These are phyloP conservation scores for Coemansia javaensis DNA, from an alignment of 192 early-diverging fungal genomes.

Conservation along the genomic window DNA sequence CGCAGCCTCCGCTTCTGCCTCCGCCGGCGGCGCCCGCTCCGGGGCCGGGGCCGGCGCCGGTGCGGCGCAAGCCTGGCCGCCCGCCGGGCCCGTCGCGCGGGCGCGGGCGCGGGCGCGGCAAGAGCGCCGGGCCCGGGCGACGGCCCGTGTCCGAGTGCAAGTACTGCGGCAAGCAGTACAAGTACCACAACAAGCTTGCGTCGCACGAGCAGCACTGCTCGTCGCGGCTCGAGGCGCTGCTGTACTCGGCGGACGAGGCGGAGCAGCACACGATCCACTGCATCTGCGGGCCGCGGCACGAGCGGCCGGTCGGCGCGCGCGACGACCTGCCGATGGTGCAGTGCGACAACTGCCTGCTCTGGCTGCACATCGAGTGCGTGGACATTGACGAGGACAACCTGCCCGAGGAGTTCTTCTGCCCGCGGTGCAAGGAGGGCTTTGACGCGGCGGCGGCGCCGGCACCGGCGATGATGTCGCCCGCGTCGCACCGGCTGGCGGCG, in stretches of 20 bases:
- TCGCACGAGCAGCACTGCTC: slow-evolving; percentile 58
- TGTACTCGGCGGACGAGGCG: slow-evolving; percentile 47
- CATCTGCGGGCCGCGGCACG: slow-evolving; percentile 44
- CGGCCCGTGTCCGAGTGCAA: slow-evolving; percentile 51
- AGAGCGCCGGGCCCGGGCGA: slow-evolving; percentile 9
- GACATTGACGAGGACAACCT: slow-evolving; percentile 55
- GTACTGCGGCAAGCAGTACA: slow-evolving; percentile 61
- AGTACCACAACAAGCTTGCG: slow-evolving; percentile 56
- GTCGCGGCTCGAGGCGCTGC: slow-evolving; percentile 49
- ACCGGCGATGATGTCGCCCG: slow-evolving; percentile 44
- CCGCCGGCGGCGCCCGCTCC: too few species aligned
- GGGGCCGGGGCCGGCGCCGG: too few species aligned
- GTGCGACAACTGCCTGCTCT: slow-evolving; percentile 65
- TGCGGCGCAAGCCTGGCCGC: slow-evolving; percentile 10
- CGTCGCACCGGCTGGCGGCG: slow-evolving; percentile 34
- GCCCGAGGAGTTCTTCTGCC: slow-evolving; percentile 62
- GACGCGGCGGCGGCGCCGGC: slow-evolving; percentile 18
- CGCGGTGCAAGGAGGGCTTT: slow-evolving; percentile 27
- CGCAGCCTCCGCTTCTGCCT: slow-evolving; percentile 12
- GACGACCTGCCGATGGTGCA: slow-evolving; percentile 63
- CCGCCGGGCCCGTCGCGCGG: slow-evolving; percentile 1
- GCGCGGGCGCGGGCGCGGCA: neutral
- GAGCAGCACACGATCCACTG: slow-evolving; percentile 53
- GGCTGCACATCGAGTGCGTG: slow-evolving; percentile 71
- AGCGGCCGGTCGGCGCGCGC: slow-evolving; percentile 28